Conservation (phyloP, 768 basidiomycete species). For the Mycena maculata region DNA sequence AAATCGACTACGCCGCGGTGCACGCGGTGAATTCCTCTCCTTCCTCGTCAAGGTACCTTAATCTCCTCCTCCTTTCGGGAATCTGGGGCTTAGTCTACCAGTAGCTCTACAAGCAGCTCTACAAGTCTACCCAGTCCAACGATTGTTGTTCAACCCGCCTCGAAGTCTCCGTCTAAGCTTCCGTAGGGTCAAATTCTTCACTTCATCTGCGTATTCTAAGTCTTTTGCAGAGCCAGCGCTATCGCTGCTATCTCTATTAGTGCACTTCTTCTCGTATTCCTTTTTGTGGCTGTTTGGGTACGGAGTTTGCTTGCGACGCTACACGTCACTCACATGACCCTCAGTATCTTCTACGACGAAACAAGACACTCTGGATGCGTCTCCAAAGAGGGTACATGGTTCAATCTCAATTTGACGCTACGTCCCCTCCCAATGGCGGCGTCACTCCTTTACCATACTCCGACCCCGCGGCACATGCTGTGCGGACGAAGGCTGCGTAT, state of each 20-base stretch:
- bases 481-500: neutral
- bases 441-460: constrained; percentile 16
- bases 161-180: neutral
- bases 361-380: constrained; percentile 41
- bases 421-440: constrained; percentile 15
- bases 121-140: neutral
- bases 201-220: neutral
- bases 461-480: neutral
- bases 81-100: neutral
- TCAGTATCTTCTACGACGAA: constrained; percentile 37
- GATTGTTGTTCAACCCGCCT: neutral
- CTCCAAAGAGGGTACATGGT: constrained; percentile 43
- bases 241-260: constrained; percentile 32
- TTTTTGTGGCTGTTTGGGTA: constrained; percentile 36
- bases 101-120: no score
- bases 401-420: constrained; percentile 43
- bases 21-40: constrained; percentile 8
- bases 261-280: constrained; percentile 29
- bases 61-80: neutral
- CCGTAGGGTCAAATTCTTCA: constrained; percentile 3
- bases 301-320: neutral
- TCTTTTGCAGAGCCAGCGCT: constrained; percentile 23
- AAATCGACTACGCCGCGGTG: constrained; percentile 49
- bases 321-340: neutral
- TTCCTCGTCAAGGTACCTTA: neutral